phyloP scores from a whole-genome alignment of 208 protist species.

The Trypanosoma platydactyli region DNA sequence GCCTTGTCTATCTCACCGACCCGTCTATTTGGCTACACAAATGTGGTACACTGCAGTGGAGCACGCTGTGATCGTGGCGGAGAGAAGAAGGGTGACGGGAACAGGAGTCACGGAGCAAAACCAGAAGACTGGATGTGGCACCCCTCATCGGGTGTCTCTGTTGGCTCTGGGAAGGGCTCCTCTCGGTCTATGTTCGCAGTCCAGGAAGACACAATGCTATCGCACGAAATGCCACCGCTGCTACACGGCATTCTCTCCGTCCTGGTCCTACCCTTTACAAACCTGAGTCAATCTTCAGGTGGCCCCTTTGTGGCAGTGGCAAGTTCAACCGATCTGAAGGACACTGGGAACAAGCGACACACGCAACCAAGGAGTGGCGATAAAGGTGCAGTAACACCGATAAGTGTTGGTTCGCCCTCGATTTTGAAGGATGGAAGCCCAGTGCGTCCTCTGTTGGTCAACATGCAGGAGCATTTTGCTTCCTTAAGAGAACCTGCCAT shows the following conservation, averaged over 20 bases:
- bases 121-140: too few species aligned
- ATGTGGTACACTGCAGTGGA: neutral
- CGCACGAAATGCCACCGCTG: constrained; percentile 9
- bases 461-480: constrained; percentile 19
- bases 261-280: constrained; percentile 17
- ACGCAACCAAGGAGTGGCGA: neutral
- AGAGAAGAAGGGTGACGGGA: neutral
- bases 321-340: neutral
- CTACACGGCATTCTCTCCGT: constrained; percentile 15
- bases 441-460: neutral
- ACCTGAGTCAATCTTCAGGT: neutral
- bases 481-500: neutral
- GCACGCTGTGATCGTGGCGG: neutral
- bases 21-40: neutral
- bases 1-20: constrained; percentile 12
- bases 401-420: neutral
- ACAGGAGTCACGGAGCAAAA: neutral
- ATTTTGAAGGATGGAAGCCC: neutral
- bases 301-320: neutral
- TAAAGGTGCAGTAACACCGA: neutral
- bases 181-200: neutral
- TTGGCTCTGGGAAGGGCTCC: neutral
- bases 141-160: too few species aligned
- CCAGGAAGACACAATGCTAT: neutral
- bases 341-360: neutral